These are phyloP conservation scores for Mycena amicta DNA, from an alignment of 768 basidiomycete species.

Conservation along the genomic window DNA sequence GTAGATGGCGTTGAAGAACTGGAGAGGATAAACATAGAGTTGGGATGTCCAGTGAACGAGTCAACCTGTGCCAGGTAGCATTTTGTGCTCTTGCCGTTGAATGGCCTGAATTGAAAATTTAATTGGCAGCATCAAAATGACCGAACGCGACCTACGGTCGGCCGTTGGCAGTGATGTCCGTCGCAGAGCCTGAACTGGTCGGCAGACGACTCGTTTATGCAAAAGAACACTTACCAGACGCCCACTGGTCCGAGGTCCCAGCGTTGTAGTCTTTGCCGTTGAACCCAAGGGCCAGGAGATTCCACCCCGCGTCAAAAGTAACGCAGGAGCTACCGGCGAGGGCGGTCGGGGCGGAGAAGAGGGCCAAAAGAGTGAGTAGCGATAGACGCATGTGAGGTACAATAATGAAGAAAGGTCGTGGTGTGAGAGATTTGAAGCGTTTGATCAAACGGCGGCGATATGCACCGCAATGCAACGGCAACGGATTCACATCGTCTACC, in stretches of 20 bases:
- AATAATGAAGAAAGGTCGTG: not conserved
- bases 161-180: constrained; percentile 72
- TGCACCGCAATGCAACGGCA: too few relatives aligned
- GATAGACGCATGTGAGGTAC: constrained; percentile 31
- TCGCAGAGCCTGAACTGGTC: constrained; percentile 47
- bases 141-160: constrained; percentile 63
- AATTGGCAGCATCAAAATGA: constrained; percentile 5
- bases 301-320: constrained; percentile 79
- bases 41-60: too few relatives aligned
- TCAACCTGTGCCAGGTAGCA: constrained; percentile 74
- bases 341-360: constrained; percentile 35
- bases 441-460: too few relatives aligned
- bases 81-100: constrained; percentile 61
- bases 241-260: constrained; percentile 72
- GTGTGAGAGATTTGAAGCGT: too few relatives aligned
- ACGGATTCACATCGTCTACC: not conserved
- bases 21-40: too few relatives aligned
- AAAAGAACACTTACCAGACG: constrained; percentile 43
- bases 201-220: constrained; percentile 4
- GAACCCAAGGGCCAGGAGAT: constrained; percentile 85
- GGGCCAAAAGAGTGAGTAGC: constrained; percentile 55
- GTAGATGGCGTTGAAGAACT: constrained; percentile 88
- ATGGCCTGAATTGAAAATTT: constrained; percentile 47
- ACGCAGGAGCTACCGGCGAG: constrained; percentile 61
- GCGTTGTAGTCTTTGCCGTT: constrained; percentile 84